Conservation (phyloP, 768 basidiomycete genomes). For the Boletus tylopilopsis region DNA sequence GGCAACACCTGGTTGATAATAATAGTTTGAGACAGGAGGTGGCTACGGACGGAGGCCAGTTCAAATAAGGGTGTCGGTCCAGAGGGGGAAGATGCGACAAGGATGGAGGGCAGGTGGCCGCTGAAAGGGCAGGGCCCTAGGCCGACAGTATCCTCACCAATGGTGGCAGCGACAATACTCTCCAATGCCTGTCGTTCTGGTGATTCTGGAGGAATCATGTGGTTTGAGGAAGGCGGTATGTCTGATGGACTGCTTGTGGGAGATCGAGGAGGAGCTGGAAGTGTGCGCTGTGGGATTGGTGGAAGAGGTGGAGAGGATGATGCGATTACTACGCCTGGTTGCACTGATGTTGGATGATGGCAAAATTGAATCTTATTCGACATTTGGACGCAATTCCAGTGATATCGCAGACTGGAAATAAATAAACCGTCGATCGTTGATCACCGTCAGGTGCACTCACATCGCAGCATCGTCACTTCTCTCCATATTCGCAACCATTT, state of each 20-base stretch:
- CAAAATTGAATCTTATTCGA: constrained; percentile 20
- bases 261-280: constrained; percentile 4
- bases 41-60: too few species aligned
- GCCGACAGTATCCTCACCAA: constrained; percentile 62
- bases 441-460: not conserved
- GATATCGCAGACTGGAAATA: too few species aligned
- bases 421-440: too few species aligned
- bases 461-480: not conserved
- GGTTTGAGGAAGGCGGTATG: not conserved
- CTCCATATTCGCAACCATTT: not conserved
- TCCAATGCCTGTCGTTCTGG: not conserved
- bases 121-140: constrained; percentile 67
- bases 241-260: not conserved
- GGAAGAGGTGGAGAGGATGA: constrained; percentile 9
- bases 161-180: constrained; percentile 43
- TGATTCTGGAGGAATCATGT: not conserved
- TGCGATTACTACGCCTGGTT: not conserved
- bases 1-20: constrained; percentile 12
- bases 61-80: not conserved
- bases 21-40: not conserved
- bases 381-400: constrained; percentile 7
- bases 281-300: not conserved
- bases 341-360: not conserved
- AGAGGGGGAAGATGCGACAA: not conserved
- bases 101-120: constrained; percentile 24